phyloP scores from a whole-genome alignment of 2,329 filamentous ascomycete genomes.

The Ophiocordyceps camponoti-saundersi region DNA sequence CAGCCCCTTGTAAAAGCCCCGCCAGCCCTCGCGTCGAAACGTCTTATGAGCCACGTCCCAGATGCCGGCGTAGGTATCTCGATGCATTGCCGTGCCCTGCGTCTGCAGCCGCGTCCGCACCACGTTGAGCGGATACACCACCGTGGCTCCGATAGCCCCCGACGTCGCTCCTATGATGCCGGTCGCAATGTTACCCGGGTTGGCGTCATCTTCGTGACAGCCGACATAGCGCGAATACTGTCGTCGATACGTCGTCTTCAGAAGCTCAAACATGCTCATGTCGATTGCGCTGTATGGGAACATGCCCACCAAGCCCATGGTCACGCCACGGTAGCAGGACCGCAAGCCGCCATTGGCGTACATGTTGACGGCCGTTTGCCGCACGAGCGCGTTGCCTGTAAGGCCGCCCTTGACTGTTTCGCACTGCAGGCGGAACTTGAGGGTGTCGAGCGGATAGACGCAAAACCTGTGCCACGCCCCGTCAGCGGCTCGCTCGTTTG shows the following conservation, averaged over 20 bases:
- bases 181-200: slow-evolving; percentile 66
- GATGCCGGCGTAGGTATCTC: slow-evolving; percentile 77
- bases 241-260: slow-evolving; percentile 58
- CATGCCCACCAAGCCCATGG: slow-evolving; percentile 88
- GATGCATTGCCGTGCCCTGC: slow-evolving; percentile 85
- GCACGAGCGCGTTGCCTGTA: slow-evolving; percentile 66
- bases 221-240: slow-evolving; percentile 53
- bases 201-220: slow-evolving; percentile 69
- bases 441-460: slow-evolving; percentile 83
- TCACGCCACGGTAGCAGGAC: slow-evolving; percentile 78
- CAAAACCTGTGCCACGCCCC: slow-evolving; percentile 53
- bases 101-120: slow-evolving; percentile 83
- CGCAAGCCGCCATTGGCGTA: slow-evolving; percentile 56
- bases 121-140: slow-evolving; percentile 90
- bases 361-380: slow-evolving; percentile 75
- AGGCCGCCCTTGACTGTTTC: slow-evolving; percentile 77
- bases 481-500: slow-evolving; percentile 1
- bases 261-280: slow-evolving; percentile 83
- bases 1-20: slow-evolving; percentile 84
- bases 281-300: slow-evolving; percentile 97
- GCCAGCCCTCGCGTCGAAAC: slow-evolving; percentile 61
- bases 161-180: slow-evolving; percentile 82
- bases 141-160: slow-evolving; percentile 79
- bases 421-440: slow-evolving; percentile 78
- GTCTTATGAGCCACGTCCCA: slow-evolving; percentile 78